A percentile compares a stretch with the other conserved stretches of the same genome.
Evolutionary conservation across 148 eudicot species (phyloP).

Genomic region (Silene conica): DNA sequence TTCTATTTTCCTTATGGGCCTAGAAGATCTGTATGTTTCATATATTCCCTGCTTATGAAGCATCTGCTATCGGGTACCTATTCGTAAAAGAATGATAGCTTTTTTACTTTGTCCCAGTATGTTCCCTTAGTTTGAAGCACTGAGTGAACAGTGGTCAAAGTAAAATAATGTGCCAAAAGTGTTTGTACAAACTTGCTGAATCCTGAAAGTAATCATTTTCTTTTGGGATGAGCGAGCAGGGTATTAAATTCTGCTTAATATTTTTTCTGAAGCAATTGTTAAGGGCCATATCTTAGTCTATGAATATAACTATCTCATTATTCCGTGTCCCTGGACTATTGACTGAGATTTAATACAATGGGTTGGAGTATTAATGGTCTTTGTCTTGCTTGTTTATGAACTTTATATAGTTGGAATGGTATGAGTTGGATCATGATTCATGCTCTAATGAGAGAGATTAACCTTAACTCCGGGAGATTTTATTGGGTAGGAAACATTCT

Average conservation of each 20-base stretch:
- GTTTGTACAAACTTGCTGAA: not conserved
- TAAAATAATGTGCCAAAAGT: too few species aligned
- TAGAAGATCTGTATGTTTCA: not conserved
- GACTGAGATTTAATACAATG: not conserved
- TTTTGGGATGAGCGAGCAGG: not conserved
- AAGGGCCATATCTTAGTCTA: not conserved
- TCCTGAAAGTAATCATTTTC: not conserved
- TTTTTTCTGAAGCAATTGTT: not conserved
- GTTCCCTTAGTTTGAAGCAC: not conserved
- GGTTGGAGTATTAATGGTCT: not conserved
- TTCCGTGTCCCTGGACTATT: not conserved
- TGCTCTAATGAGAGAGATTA: not conserved
- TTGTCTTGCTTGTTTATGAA: not conserved
- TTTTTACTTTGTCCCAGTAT: not conserved
- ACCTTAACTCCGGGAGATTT: not conserved
- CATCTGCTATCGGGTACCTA: not conserved
- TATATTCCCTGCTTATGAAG: not conserved
- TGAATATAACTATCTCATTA: not conserved
- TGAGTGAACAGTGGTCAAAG: not conserved
- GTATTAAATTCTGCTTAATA: not conserved
- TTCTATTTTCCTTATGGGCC: not conserved
- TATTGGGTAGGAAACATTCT: not conserved
- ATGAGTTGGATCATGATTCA: not conserved
- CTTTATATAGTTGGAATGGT: not conserved
- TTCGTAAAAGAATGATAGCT: not conserved